Percentiles rank a stretch among this genome's conserved stretches.
These are phyloP conservation scores for Samsoniella hepiali DNA, from an alignment of 2,329 filamentous ascomycete species.

Conservation along the genomic window DNA sequence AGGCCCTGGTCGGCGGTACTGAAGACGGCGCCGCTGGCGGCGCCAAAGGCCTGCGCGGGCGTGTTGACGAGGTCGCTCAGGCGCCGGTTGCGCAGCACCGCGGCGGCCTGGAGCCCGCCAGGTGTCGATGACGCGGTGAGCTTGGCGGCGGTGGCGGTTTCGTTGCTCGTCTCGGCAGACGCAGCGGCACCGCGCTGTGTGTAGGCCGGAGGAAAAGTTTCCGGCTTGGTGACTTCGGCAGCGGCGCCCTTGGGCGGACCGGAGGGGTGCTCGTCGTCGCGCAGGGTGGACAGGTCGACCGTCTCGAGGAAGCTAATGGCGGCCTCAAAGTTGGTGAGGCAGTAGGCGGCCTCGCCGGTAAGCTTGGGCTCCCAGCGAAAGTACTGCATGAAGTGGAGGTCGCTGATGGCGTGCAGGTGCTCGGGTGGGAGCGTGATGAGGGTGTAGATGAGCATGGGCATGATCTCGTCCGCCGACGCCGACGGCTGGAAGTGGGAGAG, in stretches of 20 bases:
- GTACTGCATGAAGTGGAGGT: conserved; percentile 88
- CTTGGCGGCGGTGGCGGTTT: conserved; percentile 35
- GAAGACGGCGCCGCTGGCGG: conserved; percentile 79
- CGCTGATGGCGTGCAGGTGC: conserved; percentile 85
- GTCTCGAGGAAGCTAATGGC: conserved; percentile 93
- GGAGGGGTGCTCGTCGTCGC: conserved; percentile 72
- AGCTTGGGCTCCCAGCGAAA: conserved; percentile 85
- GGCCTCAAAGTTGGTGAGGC: conserved; percentile 91
- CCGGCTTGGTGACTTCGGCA: conserved; percentile 44
- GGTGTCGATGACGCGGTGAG: conserved; percentile 38
- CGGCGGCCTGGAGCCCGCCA: conserved; percentile 43
- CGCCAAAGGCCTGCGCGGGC: conserved; percentile 75
- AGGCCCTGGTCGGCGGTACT: conserved; percentile 87
- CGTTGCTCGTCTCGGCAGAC: conserved; percentile 32
- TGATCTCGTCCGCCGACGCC: conserved; percentile 93
- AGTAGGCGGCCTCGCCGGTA: conserved; percentile 93
- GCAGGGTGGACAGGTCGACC: conserved; percentile 85
- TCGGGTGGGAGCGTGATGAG: conserved; percentile 87
- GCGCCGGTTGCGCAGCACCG: conserved; percentile 64
- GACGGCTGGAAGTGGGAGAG: conserved; percentile 65
- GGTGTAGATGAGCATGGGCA: conserved; percentile 94
- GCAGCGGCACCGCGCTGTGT: conserved; percentile 40
- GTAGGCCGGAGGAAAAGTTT: conserved; percentile 58
- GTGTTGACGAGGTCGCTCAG: conserved; percentile 84
- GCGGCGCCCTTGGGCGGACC: conserved; percentile 58